phyloP scores from a whole-genome alignment of 1,284 basidiomycete genomes.

The Cutaneotrichosporon sp. region DNA sequence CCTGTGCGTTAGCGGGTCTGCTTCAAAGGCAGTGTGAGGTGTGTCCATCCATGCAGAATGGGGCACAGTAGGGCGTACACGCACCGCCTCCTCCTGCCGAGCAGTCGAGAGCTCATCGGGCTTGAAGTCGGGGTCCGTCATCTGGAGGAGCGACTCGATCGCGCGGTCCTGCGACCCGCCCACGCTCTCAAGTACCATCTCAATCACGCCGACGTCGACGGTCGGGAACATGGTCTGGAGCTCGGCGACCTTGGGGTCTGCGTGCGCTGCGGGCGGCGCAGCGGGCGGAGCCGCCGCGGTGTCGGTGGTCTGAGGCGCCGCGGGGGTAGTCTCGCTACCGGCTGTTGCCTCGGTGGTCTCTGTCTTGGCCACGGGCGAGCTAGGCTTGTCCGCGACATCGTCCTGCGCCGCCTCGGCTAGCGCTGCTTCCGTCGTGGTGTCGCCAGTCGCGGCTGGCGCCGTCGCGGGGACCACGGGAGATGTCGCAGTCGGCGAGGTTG shows the following conservation, averaged over 20 bases:
- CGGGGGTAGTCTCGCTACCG: not conserved
- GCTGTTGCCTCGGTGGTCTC: not conserved
- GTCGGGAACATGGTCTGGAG: slow-evolving; percentile 42
- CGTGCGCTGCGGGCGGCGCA: slow-evolving; percentile 8
- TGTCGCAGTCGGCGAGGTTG: not conserved
- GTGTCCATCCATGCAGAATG: too few relatives aligned
- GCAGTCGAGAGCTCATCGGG: slow-evolving; percentile 21
- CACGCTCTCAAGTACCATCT: slow-evolving; percentile 43
- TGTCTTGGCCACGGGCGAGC: not conserved
- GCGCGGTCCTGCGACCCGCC: slow-evolving; percentile 41
- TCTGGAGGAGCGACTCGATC: slow-evolving; percentile 43
- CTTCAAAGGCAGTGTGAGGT: not conserved
- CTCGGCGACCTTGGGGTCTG: slow-evolving; percentile 36
- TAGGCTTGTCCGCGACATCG: not conserved
- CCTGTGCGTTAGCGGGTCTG: slow-evolving; percentile 17
- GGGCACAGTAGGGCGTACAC: not conserved
- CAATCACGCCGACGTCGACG: slow-evolving; percentile 41
- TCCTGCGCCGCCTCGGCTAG: not conserved
- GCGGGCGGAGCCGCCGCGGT: not conserved
- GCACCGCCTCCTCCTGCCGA: not conserved
- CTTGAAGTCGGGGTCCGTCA: slow-evolving; percentile 47
- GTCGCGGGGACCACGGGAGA: not conserved
- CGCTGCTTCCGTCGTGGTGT: not conserved
- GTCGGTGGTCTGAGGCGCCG: not conserved
- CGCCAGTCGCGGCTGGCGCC: not conserved